Conservation (phyloP, 257 asterid species). For the Petunia secreta region DNA sequence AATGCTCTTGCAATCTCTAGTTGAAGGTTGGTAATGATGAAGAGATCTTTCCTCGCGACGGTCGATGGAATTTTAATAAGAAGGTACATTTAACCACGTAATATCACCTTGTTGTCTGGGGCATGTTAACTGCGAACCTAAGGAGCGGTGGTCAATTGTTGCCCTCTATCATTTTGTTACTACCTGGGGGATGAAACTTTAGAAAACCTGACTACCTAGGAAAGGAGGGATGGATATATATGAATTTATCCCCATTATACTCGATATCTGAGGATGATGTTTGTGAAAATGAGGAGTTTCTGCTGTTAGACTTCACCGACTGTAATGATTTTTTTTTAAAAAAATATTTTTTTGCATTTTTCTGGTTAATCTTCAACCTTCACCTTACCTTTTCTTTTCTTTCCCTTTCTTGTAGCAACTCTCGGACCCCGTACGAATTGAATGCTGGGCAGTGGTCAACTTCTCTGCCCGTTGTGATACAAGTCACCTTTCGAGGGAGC, state of each 20-base stretch:
- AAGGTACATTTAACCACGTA: constrained; percentile 53
- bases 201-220: constrained; percentile 3
- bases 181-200: constrained; percentile 18
- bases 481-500: constrained; percentile 82
- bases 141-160: neutral
- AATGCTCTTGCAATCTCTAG: constrained; percentile 48
- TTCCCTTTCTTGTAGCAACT: constrained; percentile 61
- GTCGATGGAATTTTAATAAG: constrained; percentile 88
- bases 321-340: neutral
- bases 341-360: constrained; percentile 24
- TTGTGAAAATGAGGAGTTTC: constrained; percentile 2
- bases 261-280: neutral
- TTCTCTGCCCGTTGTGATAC: constrained; percentile 79
- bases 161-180: constrained; percentile 17
- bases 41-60: constrained; percentile 69
- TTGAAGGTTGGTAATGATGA: constrained; percentile 78
- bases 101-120: constrained; percentile 1
- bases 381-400: constrained; percentile 31
- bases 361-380: constrained; percentile 19
- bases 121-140: neutral
- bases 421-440: constrained; percentile 55
- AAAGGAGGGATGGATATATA: neutral
- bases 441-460: constrained; percentile 86
- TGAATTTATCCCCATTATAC: constrained; percentile 16
- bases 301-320: neutral